A percentile compares a stretch with the other conserved stretches of the same genome.
Evolutionary conservation across 176 grass and related monocot species (phyloP).

Genomic region (Musa schizocarpa): DNA sequence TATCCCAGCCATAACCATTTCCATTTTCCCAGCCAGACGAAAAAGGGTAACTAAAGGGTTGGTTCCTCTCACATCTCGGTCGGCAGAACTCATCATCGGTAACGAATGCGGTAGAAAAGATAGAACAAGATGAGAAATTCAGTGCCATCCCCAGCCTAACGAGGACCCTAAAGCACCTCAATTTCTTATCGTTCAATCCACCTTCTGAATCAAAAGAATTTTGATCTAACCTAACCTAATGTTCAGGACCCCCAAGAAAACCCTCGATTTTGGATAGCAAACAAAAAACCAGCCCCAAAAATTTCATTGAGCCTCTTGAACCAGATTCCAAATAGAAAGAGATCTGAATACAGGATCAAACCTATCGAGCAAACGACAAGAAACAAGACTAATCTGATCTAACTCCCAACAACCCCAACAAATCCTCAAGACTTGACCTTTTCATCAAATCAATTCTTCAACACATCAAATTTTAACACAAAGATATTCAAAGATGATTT

Average conservation of each 20-base stretch:
- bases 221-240: neutral
- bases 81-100: neutral
- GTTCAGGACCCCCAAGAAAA: neutral
- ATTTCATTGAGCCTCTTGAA: neutral
- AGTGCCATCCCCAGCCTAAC: neutral
- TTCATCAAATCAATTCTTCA: neutral
- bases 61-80: neutral
- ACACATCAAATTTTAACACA: too few relatives aligned
- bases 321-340: neutral
- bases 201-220: neutral
- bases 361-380: too few relatives aligned
- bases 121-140: conserved; percentile 3
- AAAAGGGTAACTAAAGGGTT: neutral
- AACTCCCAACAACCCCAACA: neutral
- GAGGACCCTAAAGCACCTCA: neutral
- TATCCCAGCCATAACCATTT: conserved; percentile 4
- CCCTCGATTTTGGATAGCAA: neutral
- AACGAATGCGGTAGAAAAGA: neutral
- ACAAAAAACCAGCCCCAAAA: neutral
- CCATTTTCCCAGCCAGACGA: neutral
- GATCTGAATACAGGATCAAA: too few relatives aligned
- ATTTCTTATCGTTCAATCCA: neutral
- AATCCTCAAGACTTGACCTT: neutral
- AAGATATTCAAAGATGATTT: too few relatives aligned
- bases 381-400: too few relatives aligned